Evolutionary conservation across 2,329 filamentous ascomycete species (phyloP), one percentile per base, ranked within the genome.

Genomic region (Xylaria multiplex): DNA sequence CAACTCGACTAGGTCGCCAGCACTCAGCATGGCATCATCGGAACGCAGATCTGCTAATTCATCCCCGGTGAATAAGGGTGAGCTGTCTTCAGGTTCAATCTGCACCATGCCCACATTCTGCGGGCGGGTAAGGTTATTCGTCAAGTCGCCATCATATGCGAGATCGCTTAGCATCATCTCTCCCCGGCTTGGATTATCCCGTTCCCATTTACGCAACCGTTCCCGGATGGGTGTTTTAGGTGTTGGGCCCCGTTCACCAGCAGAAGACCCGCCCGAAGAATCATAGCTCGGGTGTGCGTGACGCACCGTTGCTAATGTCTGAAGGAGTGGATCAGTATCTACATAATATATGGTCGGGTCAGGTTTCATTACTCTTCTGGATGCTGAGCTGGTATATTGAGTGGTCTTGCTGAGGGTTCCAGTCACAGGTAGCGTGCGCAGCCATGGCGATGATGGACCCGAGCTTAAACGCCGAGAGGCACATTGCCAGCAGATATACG

Each of bases 1-100:
- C 65, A 86, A 70, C 70, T 87, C 85, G 27, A 88, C 78, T 50
- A 88, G 74, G 69, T 87, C 85, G 48, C 85, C 85, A 2, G 83
- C 71, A 57, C 71, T 69, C 55, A 80, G 72, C 37, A 70, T 74
- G 14, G 74, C 70, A 62, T 72, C 76, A 66, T 70, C 71, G 2
- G 75, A 74, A 24, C 79, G 74, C 27, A 80, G 67, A 52, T 81
- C 79, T 27, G 74, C 72, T 27, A 80, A 66, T 59, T 80, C 79
- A 52, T 80, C 77, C 19, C 75, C 77, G 30, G 79, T 77, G 37
- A 79, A 79, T 32, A 80, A 64, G 1, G 76, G 74, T 24, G 66
- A 40, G 37, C 22, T 62, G 27, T 76, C 69, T 24, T 74, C 54
- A 9, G 77, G 50, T 7, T 76, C 73, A 16, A 80, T 72, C 37